These are phyloP conservation scores for Linderniella brevidens DNA, from an alignment of 257 asterid genomes.

Conservation along the genomic window DNA sequence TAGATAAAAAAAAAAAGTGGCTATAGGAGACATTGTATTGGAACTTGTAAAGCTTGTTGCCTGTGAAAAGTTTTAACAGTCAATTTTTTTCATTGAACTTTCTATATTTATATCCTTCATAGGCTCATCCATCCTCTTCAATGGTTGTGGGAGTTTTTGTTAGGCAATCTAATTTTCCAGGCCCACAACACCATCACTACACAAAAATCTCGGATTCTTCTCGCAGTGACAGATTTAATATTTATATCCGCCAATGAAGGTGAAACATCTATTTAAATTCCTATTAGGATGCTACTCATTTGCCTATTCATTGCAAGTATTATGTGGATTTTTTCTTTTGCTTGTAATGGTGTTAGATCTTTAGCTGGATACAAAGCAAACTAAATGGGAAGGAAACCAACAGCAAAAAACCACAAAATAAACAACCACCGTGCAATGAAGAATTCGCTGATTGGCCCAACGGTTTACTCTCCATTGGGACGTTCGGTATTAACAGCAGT, in stretches of 20 bases:
- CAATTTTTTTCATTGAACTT: conserved; percentile 1
- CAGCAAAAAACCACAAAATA: conserved; percentile 12
- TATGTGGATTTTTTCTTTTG: conserved; percentile 6
- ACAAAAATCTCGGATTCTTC: conserved; percentile 8
- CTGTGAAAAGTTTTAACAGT: conserved; percentile 7
- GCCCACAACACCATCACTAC: conserved; percentile 3
- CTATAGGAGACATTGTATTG: conserved; percentile 18
- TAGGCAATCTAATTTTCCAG: not conserved
- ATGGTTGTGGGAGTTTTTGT: conserved; percentile 21
- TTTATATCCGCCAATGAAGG: conserved; percentile 36
- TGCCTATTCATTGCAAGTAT: not conserved
- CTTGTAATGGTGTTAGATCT: conserved; percentile 30
- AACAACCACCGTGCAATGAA: conserved; percentile 27
- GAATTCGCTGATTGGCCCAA: conserved; percentile 71
- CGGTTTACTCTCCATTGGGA: conserved; percentile 63
- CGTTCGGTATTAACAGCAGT: conserved; percentile 46
- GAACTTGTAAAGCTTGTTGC: conserved; percentile 27
- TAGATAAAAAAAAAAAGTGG: too few relatives aligned
- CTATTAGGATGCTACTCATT: not conserved
- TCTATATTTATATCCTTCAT: conserved; percentile 17
- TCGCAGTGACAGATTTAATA: not conserved
- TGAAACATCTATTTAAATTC: conserved; percentile 5
- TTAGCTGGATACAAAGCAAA: conserved; percentile 54
- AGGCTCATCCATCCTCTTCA: conserved; percentile 11
- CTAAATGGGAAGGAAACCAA: conserved; percentile 21